Evolutionary conservation across 441 rosid genomes (phyloP), one percentile per base, ranked within the genome.

Genomic region (Gossypium davidsonii): DNA sequence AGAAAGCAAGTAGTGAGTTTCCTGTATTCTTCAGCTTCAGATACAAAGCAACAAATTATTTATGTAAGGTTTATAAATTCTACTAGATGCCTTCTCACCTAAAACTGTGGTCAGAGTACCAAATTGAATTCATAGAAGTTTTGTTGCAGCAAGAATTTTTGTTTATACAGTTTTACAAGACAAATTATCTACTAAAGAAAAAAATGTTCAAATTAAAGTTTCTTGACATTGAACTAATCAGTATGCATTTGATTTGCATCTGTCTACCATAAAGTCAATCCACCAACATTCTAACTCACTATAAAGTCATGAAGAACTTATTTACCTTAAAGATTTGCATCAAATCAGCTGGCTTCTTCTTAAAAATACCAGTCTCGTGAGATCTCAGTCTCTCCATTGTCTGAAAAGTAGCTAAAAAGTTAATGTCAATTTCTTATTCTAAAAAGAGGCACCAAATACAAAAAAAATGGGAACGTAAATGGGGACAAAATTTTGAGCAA

Each of bases 281-380:
- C 18, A 62, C 62, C 15, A 12, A 59, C 23, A 48, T 56, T 49
- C 31, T 66, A 7, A 75, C 7, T 65, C 56, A 71, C 51, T 39
- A 52, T 21, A 57, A 78, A 56, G 71, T 57, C 31, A 71, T 64
- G 56, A 66, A 68, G 39, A 78, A 57, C 1, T 11, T 72, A 64
- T 76, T 81, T 87, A 96, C 99, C 97, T 91, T 83, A 81, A 96
- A 91, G 26, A 96, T 93, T 84, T 96, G 99, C 96, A 96, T 91
- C 48, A 93, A 77, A 83, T 96, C 98, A 57, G 92, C 83, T 39
- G 98, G 98, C 83, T 89, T 96, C 85, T 76, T 86, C 83, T 81
- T 95, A 80, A 96, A 96, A 63, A 89, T 82, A 73, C 98, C 90
- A 78, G 86, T 85, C 81, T 93, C 98, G 5, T 87, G 82, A 79